phyloP scores from a whole-genome alignment of 2,329 filamentous ascomycete genomes.

The Colletotrichum truncatum region DNA sequence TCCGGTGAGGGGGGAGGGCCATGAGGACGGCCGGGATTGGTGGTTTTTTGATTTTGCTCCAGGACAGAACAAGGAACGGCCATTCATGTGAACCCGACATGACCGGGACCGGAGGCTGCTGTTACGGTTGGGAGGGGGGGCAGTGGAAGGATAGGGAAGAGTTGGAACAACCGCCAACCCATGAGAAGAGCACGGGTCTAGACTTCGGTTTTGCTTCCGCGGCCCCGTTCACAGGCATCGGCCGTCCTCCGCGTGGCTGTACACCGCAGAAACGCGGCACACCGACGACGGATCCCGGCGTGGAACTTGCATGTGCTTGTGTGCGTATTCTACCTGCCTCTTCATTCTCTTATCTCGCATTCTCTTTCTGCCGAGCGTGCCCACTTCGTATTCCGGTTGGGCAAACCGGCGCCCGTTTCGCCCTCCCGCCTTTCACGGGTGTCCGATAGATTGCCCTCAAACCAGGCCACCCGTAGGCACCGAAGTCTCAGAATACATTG shows the following conservation, averaged over 20 bases:
- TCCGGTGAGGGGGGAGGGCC: not conserved
- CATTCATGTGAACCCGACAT: not conserved
- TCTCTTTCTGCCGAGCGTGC: too few species aligned
- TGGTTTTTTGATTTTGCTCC: not conserved
- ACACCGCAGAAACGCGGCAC: not conserved
- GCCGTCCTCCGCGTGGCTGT: conserved; percentile 7
- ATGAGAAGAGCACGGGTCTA: not conserved
- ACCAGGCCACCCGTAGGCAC: not conserved
- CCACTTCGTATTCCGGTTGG: not conserved
- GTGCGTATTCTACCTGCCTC: too few species aligned
- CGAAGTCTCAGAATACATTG: not conserved
- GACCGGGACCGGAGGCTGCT: not conserved
- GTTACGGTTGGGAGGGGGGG: too few species aligned
- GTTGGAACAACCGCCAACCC: too few species aligned
- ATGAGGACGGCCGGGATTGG: not conserved
- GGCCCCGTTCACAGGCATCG: conserved; percentile 1
- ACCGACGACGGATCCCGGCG: not conserved
- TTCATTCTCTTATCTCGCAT: too few species aligned
- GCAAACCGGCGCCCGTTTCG: conserved; percentile 7
- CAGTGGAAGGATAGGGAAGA: not conserved
- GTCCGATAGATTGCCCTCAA: conserved; percentile 18
- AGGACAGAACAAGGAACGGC: not conserved
- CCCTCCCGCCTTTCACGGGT: conserved; percentile 8
- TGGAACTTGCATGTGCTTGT: too few species aligned
- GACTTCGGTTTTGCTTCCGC: not conserved